Evolutionary conservation across 2,329 filamentous ascomycete genomes (phyloP).

Genomic region (Ceratocystis huliohia): DNA sequence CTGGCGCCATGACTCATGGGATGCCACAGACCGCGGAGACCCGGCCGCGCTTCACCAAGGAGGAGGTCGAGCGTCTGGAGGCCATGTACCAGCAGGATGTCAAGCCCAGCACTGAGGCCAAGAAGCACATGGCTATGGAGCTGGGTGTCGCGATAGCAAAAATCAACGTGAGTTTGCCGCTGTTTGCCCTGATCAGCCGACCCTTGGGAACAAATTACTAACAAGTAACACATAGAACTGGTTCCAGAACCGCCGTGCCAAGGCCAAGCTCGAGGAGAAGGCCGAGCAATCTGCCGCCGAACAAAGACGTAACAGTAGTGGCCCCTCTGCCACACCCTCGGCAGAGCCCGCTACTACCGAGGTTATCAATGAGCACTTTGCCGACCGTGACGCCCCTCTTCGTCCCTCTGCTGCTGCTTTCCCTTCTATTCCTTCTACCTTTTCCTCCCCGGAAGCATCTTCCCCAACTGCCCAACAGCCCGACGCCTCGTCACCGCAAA

Average conservation of each 20-base stretch:
- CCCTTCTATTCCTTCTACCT: conserved; percentile 11
- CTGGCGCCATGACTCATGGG: neutral
- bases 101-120: conserved; percentile 50
- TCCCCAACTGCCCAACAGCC: conserved; percentile 11
- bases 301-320: conserved; percentile 23
- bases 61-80: conserved; percentile 47
- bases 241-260: conserved; percentile 55
- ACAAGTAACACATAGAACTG: conserved; percentile 39
- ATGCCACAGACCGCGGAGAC: conserved; percentile 30
- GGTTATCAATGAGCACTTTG: conserved; percentile 27
- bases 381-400: conserved; percentile 27
- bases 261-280: conserved; percentile 52
- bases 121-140: conserved; percentile 47
- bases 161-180: conserved; percentile 41
- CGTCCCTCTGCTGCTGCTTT: conserved; percentile 31
- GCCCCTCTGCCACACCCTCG: conserved; percentile 20
- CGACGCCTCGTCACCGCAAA: neutral
- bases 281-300: conserved; percentile 35
- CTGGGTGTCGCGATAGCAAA: conserved; percentile 51
- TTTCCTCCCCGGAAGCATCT: conserved; percentile 5
- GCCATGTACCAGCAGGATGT: conserved; percentile 50
- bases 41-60: conserved; percentile 44
- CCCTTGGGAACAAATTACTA: neutral
- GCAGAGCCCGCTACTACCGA: conserved; percentile 24
- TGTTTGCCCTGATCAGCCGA: neutral